A percentile compares a stretch with the other conserved stretches of the same genome.
These are phyloP conservation scores for Tylopilus subfusipes DNA, from an alignment of 768 basidiomycete genomes.

Conservation along the genomic window DNA sequence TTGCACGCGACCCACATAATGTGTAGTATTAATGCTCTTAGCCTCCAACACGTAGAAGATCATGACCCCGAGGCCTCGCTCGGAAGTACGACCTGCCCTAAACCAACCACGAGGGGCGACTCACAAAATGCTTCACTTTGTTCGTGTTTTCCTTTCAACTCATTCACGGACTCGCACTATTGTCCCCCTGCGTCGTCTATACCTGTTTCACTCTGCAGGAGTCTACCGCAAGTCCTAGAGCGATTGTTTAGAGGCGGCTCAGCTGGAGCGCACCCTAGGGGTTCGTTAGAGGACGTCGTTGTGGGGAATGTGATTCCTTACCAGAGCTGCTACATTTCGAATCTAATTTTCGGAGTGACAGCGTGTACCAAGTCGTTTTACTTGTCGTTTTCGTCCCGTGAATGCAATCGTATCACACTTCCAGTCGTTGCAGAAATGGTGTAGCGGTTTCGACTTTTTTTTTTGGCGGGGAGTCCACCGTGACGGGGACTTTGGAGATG, in stretches of 20 bases:
- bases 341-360: too few relatives aligned
- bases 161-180: constrained; percentile 37
- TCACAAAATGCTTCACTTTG: not conserved
- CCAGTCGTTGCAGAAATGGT: too few relatives aligned
- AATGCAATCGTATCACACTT: too few relatives aligned
- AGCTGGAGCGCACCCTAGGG: constrained; percentile 28
- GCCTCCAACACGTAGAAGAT: not conserved
- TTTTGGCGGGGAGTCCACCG: too few relatives aligned
- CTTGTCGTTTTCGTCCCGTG: too few relatives aligned
- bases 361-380: too few relatives aligned
- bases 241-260: constrained; percentile 16
- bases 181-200: constrained; percentile 31
- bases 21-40: not conserved
- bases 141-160: constrained; percentile 13
- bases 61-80: not conserved
- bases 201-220: constrained; percentile 24
- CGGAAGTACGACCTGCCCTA: constrained; percentile 17
- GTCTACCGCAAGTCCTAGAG: constrained; percentile 37
- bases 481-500: too few relatives aligned
- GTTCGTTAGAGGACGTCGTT: constrained; percentile 1
- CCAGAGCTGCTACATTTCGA: constrained; percentile 30
- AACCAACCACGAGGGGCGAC: constrained; percentile 1
- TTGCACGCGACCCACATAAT: not conserved
- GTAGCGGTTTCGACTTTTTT: too few relatives aligned
- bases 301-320: constrained; percentile 31